Conservation (phyloP, 2,329 filamentous ascomycete genomes). For the Blumeria hordei region DNA sequence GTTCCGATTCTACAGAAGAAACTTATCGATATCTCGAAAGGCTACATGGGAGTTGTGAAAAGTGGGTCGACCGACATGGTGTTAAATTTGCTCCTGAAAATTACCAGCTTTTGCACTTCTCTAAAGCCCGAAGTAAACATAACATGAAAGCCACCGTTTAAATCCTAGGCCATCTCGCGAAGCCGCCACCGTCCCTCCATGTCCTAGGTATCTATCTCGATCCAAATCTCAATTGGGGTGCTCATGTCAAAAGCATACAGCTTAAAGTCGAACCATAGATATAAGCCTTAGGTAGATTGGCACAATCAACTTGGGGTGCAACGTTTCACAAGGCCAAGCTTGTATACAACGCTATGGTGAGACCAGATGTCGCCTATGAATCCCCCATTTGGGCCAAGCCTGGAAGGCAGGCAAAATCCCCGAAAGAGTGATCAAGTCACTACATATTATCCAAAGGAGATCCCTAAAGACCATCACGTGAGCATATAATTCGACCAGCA, state of each 20-base stretch:
- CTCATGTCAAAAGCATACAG: neutral
- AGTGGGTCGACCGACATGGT: too few species aligned
- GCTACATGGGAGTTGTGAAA: neutral
- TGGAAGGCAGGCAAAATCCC: neutral
- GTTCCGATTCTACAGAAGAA: neutral
- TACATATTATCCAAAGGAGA: neutral
- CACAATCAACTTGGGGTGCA: neutral
- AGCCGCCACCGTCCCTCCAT: neutral
- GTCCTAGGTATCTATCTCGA: neutral
- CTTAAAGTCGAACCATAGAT: neutral
- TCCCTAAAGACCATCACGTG: neutral
- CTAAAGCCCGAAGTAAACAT: too few species aligned
- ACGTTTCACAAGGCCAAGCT: neutral
- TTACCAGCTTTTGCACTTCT: too few species aligned
- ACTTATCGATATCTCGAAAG: neutral
- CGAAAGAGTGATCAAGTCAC: neutral
- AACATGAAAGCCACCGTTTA: too few species aligned
- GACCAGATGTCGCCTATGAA: too few species aligned
- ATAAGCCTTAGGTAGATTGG: neutral
- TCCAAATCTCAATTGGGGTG: neutral
- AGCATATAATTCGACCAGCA: neutral
- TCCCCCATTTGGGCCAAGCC: neutral
- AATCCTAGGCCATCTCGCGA: too few species aligned
- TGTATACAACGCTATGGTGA: neutral
- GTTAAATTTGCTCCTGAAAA: too few species aligned